Base-by-base conservation (phyloP, 1,284 basidiomycete species). In the Ustilago hordei region DNA sequence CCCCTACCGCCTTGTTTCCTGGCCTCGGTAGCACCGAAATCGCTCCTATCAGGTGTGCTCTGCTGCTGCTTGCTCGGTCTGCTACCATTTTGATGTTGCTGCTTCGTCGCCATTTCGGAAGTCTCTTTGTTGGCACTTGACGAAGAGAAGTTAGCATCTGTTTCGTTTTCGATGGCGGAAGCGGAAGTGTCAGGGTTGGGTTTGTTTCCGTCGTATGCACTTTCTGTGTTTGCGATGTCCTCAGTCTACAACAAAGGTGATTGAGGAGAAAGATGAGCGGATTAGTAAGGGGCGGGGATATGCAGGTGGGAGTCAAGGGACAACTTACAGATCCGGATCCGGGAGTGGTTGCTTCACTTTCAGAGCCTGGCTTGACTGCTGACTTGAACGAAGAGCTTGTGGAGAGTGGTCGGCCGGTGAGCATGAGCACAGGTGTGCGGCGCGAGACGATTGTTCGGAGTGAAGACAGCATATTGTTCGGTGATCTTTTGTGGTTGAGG, bases 281-380 rank as follows among this genome's bases (percentile, higher is more conserved):
- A 4, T 19, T 5, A 23, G 28, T 17, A 38, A 32, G 19, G 32
- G n/a, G 13, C 17, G 35, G 32, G 31, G 12, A 15, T 5, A 31
- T 55, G 45, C 8, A 35, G n/a, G 31, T 15, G 12, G 31, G 5
- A 19, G 32, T 12, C 34, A 41, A 15, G 19, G 32, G 38, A 6
- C 7, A 31, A 69, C 75, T 69, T 59, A 77, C 75, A 4, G 65
- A 65, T 1, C 69, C 75, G 2, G 66, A 36, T n/a, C 75, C 75
- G 4, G 75, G 69, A 1, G 63, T 64, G 15, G 65, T 77, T 9
- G 69, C 69, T 60, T 77, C 75, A 43, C 69, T 72, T 19, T 77
- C 75, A 15, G 59, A 61, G 15, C 75, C 75, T 15, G 75, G 75
- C 32, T 77, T 77, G 11, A 77, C 75, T 2, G 75, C 69, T 17